Evolutionary conservation across 257 asterid species (phyloP).

Genomic region (Sherardia arvensis): DNA sequence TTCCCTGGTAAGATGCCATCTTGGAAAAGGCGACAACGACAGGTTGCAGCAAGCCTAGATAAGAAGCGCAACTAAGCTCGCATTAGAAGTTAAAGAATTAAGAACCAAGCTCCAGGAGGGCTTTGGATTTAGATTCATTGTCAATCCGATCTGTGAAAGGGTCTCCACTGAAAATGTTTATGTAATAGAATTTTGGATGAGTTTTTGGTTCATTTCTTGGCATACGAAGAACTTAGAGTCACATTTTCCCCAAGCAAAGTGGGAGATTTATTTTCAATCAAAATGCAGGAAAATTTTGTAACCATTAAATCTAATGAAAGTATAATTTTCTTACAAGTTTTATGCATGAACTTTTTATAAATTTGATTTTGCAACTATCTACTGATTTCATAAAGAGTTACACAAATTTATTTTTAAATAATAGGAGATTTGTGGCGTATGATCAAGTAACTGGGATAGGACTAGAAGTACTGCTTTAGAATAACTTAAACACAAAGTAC

Average conservation of each 20-base stretch:
- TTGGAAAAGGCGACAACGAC: slow-evolving; percentile 76
- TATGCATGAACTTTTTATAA: no score
- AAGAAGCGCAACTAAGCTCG: slow-evolving; percentile 29
- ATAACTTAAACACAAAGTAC: no score
- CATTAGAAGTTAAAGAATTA: background rate
- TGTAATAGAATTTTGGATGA: background rate
- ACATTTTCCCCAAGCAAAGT: background rate
- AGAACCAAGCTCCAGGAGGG: background rate
- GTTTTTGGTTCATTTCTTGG: background rate
- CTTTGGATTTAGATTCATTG: background rate
- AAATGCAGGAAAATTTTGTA: background rate
- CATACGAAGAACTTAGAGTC: background rate
- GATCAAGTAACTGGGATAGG: no score
- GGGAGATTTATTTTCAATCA: background rate
- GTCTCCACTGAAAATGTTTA: background rate
- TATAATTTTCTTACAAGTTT: no score
- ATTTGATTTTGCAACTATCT: no score
- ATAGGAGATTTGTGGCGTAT: no score
- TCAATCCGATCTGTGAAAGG: background rate
- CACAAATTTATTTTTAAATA: no score
- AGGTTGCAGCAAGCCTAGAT: slow-evolving; percentile 38
- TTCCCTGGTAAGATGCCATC: slow-evolving; percentile 96
- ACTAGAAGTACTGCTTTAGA: no score
- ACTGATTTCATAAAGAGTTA: no score
- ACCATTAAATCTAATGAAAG: background rate